phyloP scores from a whole-genome alignment of 2,329 filamentous ascomycete species.

The Exserohilum turcica region DNA sequence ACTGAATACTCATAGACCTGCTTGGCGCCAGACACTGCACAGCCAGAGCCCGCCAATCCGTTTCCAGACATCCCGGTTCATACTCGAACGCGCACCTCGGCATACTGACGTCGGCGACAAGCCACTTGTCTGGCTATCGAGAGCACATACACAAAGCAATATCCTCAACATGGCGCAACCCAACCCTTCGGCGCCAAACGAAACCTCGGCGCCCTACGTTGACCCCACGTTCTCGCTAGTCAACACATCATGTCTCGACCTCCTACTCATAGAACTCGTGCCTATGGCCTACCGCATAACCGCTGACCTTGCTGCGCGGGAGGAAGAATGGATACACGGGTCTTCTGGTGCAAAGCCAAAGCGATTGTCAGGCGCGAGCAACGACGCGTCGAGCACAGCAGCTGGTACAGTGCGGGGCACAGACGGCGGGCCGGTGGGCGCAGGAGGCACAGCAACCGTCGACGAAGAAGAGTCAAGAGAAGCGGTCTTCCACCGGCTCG shows the following conservation, averaged over 20 bases:
- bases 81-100: neutral
- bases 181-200: constrained; percentile 15
- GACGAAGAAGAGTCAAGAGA: constrained; percentile 85
- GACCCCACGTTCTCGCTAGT: constrained; percentile 80
- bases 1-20: neutral
- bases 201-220: constrained; percentile 51
- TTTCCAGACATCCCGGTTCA: neutral
- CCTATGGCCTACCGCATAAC: constrained; percentile 89
- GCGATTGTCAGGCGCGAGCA: constrained; percentile 26
- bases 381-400: constrained; percentile 35
- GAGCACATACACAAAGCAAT: neutral
- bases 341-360: constrained; percentile 16
- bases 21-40: neutral
- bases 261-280: constrained; percentile 94
- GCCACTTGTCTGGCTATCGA: neutral
- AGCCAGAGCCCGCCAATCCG: neutral
- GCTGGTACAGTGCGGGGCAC: constrained; percentile 25
- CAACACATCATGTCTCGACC: constrained; percentile 84
- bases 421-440: constrained; percentile 17
- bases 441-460: constrained; percentile 43
- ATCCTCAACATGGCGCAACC: constrained; percentile 22
- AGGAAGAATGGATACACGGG: constrained; percentile 48
- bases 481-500: constrained; percentile 81
- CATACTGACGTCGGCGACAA: neutral
- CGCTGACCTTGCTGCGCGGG: constrained; percentile 66